Evolutionary conservation across 1,284 basidiomycete genomes (phyloP), one percentile per base, ranked within the genome.

Genomic region (Ganoderma resinaceum): DNA sequence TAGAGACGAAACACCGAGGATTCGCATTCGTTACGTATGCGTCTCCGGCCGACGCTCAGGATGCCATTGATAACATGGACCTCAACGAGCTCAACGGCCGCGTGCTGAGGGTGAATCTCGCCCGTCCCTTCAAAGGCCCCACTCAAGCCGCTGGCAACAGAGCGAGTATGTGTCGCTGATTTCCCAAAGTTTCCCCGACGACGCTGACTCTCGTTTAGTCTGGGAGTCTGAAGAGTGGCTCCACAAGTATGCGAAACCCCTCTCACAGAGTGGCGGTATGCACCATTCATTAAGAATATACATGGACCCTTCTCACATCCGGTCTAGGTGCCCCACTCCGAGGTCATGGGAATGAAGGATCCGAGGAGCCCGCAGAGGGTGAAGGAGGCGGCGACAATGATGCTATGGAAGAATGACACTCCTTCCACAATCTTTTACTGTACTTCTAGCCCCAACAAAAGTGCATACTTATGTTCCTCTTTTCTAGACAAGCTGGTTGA

Each of bases 161-260:
- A 82, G 90, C 93, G 62, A 86, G 93, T 93, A 78, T 66, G 90
- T 84, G 26, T 67, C 42, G 58, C 23, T 20, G 46, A 46, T 65
- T 63, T 46, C 49, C 71, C 46, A 46, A 14, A 63, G 66, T 76
- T 65, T 65, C 58, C 63, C 59, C 66, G 66, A 64, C 59, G 31
- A 61, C 53, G 42, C 46, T 67, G 33, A 66, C 52, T 49, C 61
- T 5, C 23, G 62, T 66, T n/a, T 70, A 94, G 93, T 95, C 71
- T 95, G 93, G 93, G 93, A 95, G 78, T 92, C 91, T 2, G 93
- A 95, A 78, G 93, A 95, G 72, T 95, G 93, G 93, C 82, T 95
- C 37, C 83, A 87, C 77, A 83, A 89, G 72, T 82, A 94, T 76
- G 87, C 90, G 14, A 92, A 93, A 75, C 91, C 93, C 5, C 81